Evolutionary conservation across 169 alveolate genomes (phyloP).

Genomic region (Babesia bovis): DNA sequence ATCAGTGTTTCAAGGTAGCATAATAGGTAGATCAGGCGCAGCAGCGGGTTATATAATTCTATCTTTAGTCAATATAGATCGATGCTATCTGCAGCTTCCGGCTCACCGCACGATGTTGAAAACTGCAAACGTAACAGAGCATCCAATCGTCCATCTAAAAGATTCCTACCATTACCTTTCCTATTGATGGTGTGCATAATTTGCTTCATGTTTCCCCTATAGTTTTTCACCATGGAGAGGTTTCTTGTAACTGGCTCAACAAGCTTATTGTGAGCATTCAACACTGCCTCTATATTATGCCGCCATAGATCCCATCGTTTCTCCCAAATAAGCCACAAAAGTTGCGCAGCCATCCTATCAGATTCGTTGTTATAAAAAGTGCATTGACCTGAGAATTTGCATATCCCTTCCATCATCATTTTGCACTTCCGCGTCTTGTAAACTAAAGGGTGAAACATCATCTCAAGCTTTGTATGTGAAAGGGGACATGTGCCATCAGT

Average conservation of each 20-base stretch:
- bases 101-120: neutral
- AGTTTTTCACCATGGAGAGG: neutral
- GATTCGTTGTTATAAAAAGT: slow-evolving; percentile 70
- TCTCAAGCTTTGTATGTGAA: slow-evolving; percentile 82
- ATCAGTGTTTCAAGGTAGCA: too few relatives aligned
- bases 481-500: slow-evolving; percentile 79
- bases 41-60: too few relatives aligned
- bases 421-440: slow-evolving; percentile 80
- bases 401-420: slow-evolving; percentile 68
- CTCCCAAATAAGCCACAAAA: slow-evolving; percentile 74
- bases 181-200: neutral
- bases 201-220: slow-evolving; percentile 32
- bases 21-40: too few relatives aligned
- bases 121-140: slow-evolving; percentile 1
- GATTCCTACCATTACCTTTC: neutral
- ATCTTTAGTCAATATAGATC: too few relatives aligned
- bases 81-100: too few relatives aligned
- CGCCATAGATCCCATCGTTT: slow-evolving; percentile 74
- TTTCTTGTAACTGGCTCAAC: neutral
- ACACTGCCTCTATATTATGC: slow-evolving; percentile 46
- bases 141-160: neutral
- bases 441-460: slow-evolving; percentile 82
- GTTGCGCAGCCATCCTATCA: slow-evolving; percentile 70
- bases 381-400: slow-evolving; percentile 70
- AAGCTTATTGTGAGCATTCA: slow-evolving; percentile 20